Conservation (phyloP, 1,284 basidiomycete genomes). For the Cutaneotrichosporon sp. region DNA sequence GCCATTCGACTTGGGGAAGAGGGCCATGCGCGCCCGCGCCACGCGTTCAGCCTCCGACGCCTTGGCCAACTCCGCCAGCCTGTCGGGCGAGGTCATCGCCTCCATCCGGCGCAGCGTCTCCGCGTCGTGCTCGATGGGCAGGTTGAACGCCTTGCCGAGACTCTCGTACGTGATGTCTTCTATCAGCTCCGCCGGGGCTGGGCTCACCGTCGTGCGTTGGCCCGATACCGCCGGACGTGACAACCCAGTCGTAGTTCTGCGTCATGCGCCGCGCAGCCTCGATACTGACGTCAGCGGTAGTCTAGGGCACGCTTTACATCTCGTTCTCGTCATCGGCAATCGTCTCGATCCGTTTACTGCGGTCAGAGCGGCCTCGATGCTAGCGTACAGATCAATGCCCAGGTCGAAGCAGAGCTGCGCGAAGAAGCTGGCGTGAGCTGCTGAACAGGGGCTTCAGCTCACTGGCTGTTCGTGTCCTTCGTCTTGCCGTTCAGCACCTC, state of each 20-base stretch:
- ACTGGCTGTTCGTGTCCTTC: constrained; percentile 68
- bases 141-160: constrained; percentile 77
- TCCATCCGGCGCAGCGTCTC: constrained; percentile 78
- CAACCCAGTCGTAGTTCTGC: constrained; percentile 76
- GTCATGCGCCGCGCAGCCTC: constrained; percentile 80
- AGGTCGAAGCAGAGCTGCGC: constrained; percentile 82
- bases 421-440: constrained; percentile 57
- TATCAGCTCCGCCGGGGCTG: neutral
- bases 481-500: constrained; percentile 54
- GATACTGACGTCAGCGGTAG: constrained; percentile 53
- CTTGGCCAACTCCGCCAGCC: constrained; percentile 55
- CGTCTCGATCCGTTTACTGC: constrained; percentile 80
- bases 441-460: constrained; percentile 1
- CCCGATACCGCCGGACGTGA: constrained; percentile 75
- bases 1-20: constrained; percentile 58
- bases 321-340: constrained; percentile 84
- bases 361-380: neutral
- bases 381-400: constrained; percentile 69
- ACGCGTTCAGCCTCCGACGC: constrained; percentile 66
- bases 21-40: constrained; percentile 74
- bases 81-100: constrained; percentile 55
- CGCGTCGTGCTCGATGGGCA: constrained; percentile 66
- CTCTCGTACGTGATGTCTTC: constrained; percentile 81
- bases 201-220: constrained; percentile 72
- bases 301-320: constrained; percentile 58